Evolutionary conservation across 352 stramenopile genomes (phyloP).

Genomic region (Phytopythium oedochilum): DNA sequence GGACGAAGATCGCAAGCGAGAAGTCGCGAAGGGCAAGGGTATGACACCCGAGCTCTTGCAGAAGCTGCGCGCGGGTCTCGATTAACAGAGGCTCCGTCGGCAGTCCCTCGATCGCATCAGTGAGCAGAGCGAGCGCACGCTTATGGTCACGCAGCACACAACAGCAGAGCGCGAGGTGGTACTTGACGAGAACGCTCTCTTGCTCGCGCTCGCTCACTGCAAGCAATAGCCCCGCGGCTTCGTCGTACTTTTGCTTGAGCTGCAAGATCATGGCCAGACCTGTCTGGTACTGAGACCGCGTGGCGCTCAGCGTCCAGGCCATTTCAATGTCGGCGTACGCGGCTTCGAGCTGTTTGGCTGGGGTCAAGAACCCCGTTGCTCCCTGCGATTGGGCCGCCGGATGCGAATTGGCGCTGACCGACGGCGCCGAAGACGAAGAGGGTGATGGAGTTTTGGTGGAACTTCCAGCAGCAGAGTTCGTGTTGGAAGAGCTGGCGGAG

Average conservation of each 20-base stretch:
- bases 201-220: conserved; percentile 19
- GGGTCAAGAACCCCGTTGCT: conserved; percentile 8
- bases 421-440: background rate
- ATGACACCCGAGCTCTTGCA: conserved; percentile 52
- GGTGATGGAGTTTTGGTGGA: background rate
- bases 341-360: conserved; percentile 55
- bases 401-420: background rate
- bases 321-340: conserved; percentile 76
- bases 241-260: conserved; percentile 40
- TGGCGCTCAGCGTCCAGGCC: conserved; percentile 53
- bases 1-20: conserved; percentile 19
- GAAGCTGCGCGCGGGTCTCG: conserved; percentile 43
- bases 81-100: conserved; percentile 56
- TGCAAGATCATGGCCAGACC: conserved; percentile 77
- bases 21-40: conserved; percentile 54
- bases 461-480: background rate
- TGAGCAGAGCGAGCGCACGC: conserved; percentile 37
- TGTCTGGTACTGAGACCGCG: conserved; percentile 40
- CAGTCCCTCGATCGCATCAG: conserved; percentile 45
- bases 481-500: background rate
- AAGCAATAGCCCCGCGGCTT: conserved; percentile 36
- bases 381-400: background rate
- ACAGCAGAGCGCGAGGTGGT: conserved; percentile 53
- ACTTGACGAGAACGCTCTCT: conserved; percentile 49
- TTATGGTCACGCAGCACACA: conserved; percentile 48